Evolutionary conservation across 371 early-diverging fungal genomes (phyloP), one percentile per base, ranked within the genome.

Genomic region (Rhizopus arrhizus): DNA sequence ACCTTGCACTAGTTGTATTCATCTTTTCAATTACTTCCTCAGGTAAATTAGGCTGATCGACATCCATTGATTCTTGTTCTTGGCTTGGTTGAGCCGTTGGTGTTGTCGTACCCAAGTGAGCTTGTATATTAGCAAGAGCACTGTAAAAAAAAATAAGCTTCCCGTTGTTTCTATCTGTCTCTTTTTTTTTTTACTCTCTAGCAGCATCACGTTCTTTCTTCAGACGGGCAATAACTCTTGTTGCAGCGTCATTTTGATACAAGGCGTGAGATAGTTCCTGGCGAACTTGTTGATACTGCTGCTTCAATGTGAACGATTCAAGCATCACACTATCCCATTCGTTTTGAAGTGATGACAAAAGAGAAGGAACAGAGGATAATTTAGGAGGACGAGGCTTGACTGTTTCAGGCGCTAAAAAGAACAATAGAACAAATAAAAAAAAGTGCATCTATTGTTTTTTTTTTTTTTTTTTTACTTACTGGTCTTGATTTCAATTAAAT

Each of bases 321-420:
- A 98, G 83, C 86, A 97, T 93, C 8, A 93, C 77, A 41, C 92
- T 82, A 68, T 97, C 97, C 94, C 94, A 97, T 69, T 96, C 96
- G 72, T 92, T 91, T 68, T 97, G 97, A 53, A 97, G 86, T 3
- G 89, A 77, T 15, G 89, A 79, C n/a, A 98, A 81, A 36, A 96
- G 78, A 29, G 95, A 89, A 11, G 97, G 98, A 40, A 97, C 85
- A 45, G 96, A 96, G 31, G 93, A 91, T 61, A 92, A 77, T 35
- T 92, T 88, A 8, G 97, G 95, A 34, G 94, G 93, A 29, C 95
- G 88, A 35, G 97, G 97, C 63, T 85, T 87, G 41, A 93, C 90
- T 3, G 82, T 80, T 59, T 86, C 82, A 22, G 85, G 83, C 56
- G 73, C 91, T 90, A 60, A 42, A 42, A n/a, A 15, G 29, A 31